Conservation (phyloP, 1,284 basidiomycete species). For the Cystobasidiaceae sp. region DNA sequence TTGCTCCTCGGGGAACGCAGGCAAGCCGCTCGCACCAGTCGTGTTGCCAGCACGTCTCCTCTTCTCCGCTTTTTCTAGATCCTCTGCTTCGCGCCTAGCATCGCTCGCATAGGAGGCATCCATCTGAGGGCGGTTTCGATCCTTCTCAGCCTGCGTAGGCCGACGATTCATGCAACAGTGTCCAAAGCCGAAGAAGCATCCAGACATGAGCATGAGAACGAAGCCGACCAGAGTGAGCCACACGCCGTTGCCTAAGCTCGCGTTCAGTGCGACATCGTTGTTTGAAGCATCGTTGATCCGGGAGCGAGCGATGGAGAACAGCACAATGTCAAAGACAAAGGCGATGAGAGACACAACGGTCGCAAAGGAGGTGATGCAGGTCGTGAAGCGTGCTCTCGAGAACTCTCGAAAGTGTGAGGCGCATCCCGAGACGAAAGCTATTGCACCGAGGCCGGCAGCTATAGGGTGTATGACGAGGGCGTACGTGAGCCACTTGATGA, state of each 20-base stretch:
- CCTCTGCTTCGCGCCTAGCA: conserved; percentile 11
- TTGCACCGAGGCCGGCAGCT: conserved; percentile 36
- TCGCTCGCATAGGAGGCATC: conserved; percentile 16
- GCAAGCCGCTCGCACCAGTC: conserved; percentile 6
- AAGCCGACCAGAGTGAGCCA: conserved; percentile 41
- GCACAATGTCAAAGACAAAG: conserved; percentile 41
- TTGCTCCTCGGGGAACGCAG: conserved; percentile 29
- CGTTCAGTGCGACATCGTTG: conserved; percentile 27
- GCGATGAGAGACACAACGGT: conserved; percentile 37
- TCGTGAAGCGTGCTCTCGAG: conserved; percentile 34
- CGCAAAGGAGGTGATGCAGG: conserved; percentile 41
- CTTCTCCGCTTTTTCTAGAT: conserved; percentile 10
- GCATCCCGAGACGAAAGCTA: conserved; percentile 35
- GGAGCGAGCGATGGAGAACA: conserved; percentile 40
- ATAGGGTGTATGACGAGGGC: conserved; percentile 41
- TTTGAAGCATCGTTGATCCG: conserved; percentile 35
- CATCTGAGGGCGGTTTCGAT: conserved; percentile 3
- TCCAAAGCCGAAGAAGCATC: conserved; percentile 40
- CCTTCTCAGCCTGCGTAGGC: conserved; percentile 17
- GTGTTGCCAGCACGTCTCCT: not conserved
- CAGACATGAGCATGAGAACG: conserved; percentile 33
- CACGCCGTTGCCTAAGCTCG: conserved; percentile 35
- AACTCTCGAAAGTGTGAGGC: conserved; percentile 35
- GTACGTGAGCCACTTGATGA: conserved; percentile 41
- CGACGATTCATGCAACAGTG: conserved; percentile 21